phyloP scores from a whole-genome alignment of 1,284 basidiomycete species.

The Gastroboletus turbinatus region DNA sequence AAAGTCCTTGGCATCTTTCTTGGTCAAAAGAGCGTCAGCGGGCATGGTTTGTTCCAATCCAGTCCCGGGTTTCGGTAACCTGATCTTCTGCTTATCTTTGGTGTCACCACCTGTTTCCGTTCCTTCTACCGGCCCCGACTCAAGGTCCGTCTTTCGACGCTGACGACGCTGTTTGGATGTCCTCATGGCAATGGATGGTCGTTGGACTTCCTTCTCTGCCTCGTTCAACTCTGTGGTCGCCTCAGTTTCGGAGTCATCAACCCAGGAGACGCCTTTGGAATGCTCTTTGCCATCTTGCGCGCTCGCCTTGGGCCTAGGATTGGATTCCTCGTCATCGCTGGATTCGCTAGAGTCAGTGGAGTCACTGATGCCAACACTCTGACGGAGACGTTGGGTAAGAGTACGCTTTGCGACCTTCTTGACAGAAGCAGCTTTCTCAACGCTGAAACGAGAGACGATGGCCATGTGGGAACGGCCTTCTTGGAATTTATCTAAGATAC shows the following conservation, averaged over 20 bases:
- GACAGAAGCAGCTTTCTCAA: slow-evolving; percentile 46
- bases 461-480: slow-evolving; percentile 92
- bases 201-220: slow-evolving; percentile 25
- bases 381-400: slow-evolving; percentile 66
- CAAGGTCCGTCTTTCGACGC: slow-evolving; percentile 35
- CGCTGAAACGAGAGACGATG: slow-evolving; percentile 72
- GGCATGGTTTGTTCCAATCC: slow-evolving; percentile 79
- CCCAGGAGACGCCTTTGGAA: slow-evolving; percentile 32
- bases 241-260: slow-evolving; percentile 33
- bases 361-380: slow-evolving; percentile 66
- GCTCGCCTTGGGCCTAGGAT: slow-evolving; percentile 20
- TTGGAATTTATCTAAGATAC: slow-evolving; percentile 88
- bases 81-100: slow-evolving; percentile 40
- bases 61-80: slow-evolving; percentile 41
- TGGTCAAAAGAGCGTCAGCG: slow-evolving; percentile 75
- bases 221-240: slow-evolving; percentile 34
- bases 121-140: slow-evolving; percentile 34
- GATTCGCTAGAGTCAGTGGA: slow-evolving; percentile 49
- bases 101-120: slow-evolving; percentile 25
- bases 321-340: slow-evolving; percentile 40
- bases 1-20: slow-evolving; percentile 73
- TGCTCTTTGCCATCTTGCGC: slow-evolving; percentile 12
- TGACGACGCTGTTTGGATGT: slow-evolving; percentile 23
- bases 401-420: slow-evolving; percentile 51
- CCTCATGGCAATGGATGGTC: slow-evolving; percentile 17